Conservation (phyloP, 352 stramenopile genomes). For the Phytophthora agathidicida region DNA sequence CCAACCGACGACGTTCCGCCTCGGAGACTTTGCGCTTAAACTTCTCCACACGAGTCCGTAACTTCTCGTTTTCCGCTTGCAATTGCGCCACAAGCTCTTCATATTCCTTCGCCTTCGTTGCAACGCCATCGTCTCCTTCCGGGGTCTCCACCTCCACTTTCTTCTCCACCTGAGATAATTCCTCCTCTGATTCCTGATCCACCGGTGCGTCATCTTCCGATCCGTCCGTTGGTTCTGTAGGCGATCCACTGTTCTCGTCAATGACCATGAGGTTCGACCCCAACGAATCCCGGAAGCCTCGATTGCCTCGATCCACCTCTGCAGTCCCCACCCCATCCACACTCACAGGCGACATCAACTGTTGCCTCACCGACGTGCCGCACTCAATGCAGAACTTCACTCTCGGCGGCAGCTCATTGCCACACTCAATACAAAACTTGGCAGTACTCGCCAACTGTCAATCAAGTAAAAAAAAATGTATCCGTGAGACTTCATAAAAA, state of each 20-base stretch:
- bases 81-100: constrained; percentile 56
- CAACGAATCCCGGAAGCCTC: constrained; percentile 51
- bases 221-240: constrained; percentile 58
- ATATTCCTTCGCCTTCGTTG: constrained; percentile 32
- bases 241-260: constrained; percentile 69
- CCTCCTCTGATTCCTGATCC: constrained; percentile 45
- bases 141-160: constrained; percentile 34
- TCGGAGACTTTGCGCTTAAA: constrained; percentile 72
- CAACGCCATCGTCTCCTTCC: constrained; percentile 32
- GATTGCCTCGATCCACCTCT: constrained; percentile 39
- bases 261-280: constrained; percentile 66
- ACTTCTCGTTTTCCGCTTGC: constrained; percentile 79
- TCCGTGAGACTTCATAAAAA: constrained; percentile 18
- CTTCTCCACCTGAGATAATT: constrained; percentile 27
- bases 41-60: constrained; percentile 74
- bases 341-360: constrained; percentile 58
- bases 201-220: constrained; percentile 59
- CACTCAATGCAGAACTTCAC: constrained; percentile 92
- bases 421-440: constrained; percentile 88
- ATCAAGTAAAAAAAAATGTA: constrained; percentile 12
- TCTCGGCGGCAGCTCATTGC: constrained; percentile 71
- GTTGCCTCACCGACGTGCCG: constrained; percentile 64
- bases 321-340: constrained; percentile 27
- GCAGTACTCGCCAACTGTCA: constrained; percentile 59
- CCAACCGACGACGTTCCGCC: constrained; percentile 55